Percentiles rank a stretch among this genome's conserved stretches.
Evolutionary conservation across 192 early-diverging fungal species (phyloP).

Genomic region (Entomortierella beljakovae): DNA sequence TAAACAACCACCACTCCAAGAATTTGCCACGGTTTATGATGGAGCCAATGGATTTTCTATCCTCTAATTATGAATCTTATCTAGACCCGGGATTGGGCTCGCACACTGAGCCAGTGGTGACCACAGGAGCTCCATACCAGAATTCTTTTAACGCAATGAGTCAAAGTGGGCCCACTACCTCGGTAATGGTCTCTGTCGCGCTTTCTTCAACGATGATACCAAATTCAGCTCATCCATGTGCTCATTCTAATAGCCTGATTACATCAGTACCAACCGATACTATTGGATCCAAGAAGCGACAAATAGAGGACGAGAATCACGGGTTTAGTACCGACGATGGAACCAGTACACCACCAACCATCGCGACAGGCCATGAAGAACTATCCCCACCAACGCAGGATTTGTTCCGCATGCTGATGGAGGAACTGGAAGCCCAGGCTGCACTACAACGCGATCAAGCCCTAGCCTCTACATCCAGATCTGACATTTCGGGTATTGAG

Average conservation of each 20-base stretch:
- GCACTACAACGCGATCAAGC: slow-evolving; percentile 38
- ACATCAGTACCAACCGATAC: not conserved
- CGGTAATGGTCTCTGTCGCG: not conserved
- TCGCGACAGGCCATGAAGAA: slow-evolving; percentile 13
- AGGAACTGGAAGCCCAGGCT: slow-evolving; percentile 35
- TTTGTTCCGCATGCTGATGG: slow-evolving; percentile 49
- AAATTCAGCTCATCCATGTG: not conserved
- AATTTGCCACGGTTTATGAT: slow-evolving; percentile 36
- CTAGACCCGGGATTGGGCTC: not conserved
- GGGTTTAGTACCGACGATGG: not conserved
- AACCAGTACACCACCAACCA: slow-evolving; percentile 6
- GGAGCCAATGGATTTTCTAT: slow-evolving; percentile 39
- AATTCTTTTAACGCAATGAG: not conserved
- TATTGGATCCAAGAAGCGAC: slow-evolving; percentile 17
- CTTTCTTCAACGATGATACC: not conserved
- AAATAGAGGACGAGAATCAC: slow-evolving; percentile 13
- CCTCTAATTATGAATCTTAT: slow-evolving; percentile 33
- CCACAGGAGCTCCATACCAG: not conserved
- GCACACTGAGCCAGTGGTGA: not conserved
- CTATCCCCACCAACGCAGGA: slow-evolving; percentile 41
- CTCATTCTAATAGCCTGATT: not conserved
- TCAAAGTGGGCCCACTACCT: not conserved
- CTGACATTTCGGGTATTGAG: not conserved
- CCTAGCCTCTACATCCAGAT: slow-evolving; percentile 13
- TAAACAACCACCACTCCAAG: slow-evolving; percentile 4